Evolutionary conservation across 768 basidiomycete genomes (phyloP).

Genomic region (Calocera cornea): DNA sequence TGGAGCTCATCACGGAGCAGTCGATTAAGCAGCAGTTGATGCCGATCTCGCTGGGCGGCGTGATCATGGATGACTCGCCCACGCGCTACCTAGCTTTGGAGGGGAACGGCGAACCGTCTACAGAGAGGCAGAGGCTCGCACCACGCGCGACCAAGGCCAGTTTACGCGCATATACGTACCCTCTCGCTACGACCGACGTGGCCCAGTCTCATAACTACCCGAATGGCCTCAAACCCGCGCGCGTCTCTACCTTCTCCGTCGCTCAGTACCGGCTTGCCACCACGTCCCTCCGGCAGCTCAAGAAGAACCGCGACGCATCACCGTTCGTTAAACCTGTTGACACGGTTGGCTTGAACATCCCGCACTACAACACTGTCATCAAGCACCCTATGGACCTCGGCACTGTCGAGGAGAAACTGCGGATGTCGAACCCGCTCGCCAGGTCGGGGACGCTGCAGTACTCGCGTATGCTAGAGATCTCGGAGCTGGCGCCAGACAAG

Average conservation of each 20-base stretch:
- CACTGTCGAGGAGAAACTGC: constrained; percentile 80
- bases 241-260: constrained; percentile 40
- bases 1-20: too few relatives aligned
- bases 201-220: not conserved
- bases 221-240: constrained; percentile 10
- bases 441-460: not conserved
- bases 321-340: constrained; percentile 87
- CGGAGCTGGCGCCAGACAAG: constrained; percentile 1
- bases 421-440: constrained; percentile 57
- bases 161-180: not conserved
- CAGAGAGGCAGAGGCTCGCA: not conserved
- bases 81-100: not conserved
- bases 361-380: constrained; percentile 78
- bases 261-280: constrained; percentile 69
- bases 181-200: not conserved
- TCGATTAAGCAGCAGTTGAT: not conserved
- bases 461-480: not conserved
- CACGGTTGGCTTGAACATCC: constrained; percentile 53
- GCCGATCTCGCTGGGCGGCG: not conserved
- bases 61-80: not conserved
- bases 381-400: constrained; percentile 88
- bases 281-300: constrained; percentile 64
- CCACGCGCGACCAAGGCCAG: not conserved
- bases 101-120: not conserved
- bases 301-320: constrained; percentile 68